A percentile compares a stretch with the other conserved stretches of the same genome.
Conservation (phyloP, 805 yeast species). For the Clavispora santaluciae region DNA sequence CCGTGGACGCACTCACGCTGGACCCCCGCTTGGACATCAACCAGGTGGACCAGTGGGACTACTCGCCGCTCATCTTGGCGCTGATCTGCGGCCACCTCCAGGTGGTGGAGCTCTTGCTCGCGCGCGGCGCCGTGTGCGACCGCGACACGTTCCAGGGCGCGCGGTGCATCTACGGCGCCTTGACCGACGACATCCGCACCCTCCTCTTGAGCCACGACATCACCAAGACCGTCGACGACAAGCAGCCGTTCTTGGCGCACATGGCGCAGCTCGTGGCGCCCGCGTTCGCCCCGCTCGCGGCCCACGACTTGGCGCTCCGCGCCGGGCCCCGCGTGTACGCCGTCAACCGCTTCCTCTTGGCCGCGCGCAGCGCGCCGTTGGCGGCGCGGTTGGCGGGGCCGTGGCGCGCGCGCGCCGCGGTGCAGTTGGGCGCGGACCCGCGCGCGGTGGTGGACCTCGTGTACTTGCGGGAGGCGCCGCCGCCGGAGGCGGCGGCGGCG, state of each 20-base stretch:
- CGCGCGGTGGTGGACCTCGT: slow-evolving; percentile 26
- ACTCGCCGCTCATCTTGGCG: slow-evolving; percentile 69
- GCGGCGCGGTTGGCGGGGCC: slow-evolving; percentile 16
- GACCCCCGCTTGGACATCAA: slow-evolving; percentile 38
- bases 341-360: slow-evolving; percentile 30
- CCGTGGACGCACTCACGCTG: slow-evolving; percentile 53
- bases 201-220: slow-evolving; percentile 57
- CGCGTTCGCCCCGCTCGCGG: slow-evolving; percentile 15
- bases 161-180: slow-evolving; percentile 70
- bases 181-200: slow-evolving; percentile 60
- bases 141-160: slow-evolving; percentile 81
- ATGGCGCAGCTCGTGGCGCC: slow-evolving; percentile 45
- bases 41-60: slow-evolving; percentile 66
- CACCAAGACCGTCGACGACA: slow-evolving; percentile 60
- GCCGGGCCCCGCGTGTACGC: slow-evolving; percentile 14
- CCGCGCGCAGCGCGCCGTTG: slow-evolving; percentile 29
- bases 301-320: slow-evolving; percentile 30
- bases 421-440: slow-evolving; percentile 18
- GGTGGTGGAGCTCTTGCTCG: slow-evolving; percentile 56
- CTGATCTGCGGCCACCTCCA: slow-evolving; percentile 69
- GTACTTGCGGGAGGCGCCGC: slow-evolving; percentile 31
- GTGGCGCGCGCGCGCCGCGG: slow-evolving; percentile 17
- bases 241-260: slow-evolving; percentile 72
- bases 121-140: slow-evolving; percentile 70
- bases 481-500: slow-evolving; percentile 12